Evolutionary conservation across 2,329 filamentous ascomycete species (phyloP).

Genomic region (Chaetomiaceae sp.): DNA sequence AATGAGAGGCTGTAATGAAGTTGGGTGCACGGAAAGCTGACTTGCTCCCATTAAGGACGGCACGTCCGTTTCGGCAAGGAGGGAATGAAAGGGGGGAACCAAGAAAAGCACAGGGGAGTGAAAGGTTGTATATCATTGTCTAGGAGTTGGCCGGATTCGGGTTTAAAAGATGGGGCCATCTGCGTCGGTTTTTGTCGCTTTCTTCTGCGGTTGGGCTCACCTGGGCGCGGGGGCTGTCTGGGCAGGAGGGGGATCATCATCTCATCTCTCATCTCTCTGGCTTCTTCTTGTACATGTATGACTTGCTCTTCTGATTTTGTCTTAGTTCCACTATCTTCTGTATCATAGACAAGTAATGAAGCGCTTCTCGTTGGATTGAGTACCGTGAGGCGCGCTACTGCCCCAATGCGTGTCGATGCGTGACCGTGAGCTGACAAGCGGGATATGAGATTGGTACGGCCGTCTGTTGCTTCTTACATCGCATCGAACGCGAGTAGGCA

Average conservation of each 20-base stretch:
- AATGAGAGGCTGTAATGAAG: no score
- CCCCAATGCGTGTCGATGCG: neutral
- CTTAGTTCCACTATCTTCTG: neutral
- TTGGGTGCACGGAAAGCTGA: no score
- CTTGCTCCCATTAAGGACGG: no score
- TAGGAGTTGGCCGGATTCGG: slow-evolving; percentile 9
- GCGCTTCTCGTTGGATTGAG: no score
- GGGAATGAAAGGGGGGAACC: neutral
- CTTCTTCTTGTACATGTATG: slow-evolving; percentile 11
- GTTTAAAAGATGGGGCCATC: slow-evolving; percentile 5
- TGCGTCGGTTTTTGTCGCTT: neutral
- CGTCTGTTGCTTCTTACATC: no score
- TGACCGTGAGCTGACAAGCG: no score
- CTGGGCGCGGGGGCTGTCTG: no score
- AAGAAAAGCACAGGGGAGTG: neutral
- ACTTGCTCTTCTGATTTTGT: neutral
- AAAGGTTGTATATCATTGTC: slow-evolving; percentile 10
- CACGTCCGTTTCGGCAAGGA: neutral
- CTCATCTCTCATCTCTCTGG: slow-evolving; percentile 10
- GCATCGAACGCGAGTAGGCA: no score
- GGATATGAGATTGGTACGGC: no score
- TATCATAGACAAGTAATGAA: slow-evolving; percentile 10
- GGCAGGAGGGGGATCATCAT: no score
- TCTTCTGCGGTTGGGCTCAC: slow-evolving; percentile 1
- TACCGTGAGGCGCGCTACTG: no score